These are phyloP conservation scores for Pouteria campechiana DNA, from an alignment of 179 eudicot species.

Conservation along the genomic window DNA sequence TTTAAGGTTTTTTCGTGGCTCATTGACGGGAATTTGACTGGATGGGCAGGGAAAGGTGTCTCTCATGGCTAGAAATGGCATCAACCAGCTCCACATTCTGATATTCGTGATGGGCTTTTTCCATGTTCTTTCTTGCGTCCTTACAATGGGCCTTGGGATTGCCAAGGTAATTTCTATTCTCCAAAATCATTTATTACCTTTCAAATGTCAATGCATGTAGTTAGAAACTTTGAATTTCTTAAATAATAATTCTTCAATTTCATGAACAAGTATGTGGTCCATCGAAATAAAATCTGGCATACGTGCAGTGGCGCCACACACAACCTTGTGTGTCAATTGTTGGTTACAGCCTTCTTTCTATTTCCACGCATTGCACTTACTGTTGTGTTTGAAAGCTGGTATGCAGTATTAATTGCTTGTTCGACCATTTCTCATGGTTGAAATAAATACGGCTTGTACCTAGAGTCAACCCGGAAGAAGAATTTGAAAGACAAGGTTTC, in stretches of 20 bases:
- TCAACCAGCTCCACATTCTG: slow-evolving; percentile 28
- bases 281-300: no score
- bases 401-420: neutral
- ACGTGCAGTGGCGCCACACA: no score
- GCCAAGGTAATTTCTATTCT: slow-evolving; percentile 17
- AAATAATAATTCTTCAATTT: no score
- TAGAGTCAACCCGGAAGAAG: no score
- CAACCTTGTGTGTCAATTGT: no score
- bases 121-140: slow-evolving; percentile 25
- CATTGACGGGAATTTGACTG: no score
- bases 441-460: no score
- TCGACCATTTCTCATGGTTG: neutral
- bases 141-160: slow-evolving; percentile 27
- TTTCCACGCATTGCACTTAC: no score
- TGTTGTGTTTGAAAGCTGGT: neutral
- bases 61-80: slow-evolving; percentile 25
- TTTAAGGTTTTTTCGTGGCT: neutral
- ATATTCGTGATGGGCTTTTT: slow-evolving; percentile 27
- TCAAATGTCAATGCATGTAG: no score
- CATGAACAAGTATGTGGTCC: no score
- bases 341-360: neutral
- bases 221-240: no score
- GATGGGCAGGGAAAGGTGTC: slow-evolving; percentile 28
- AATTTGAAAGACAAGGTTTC: neutral
- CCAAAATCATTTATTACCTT: neutral